Percentiles rank a stretch among this genome's conserved stretches.
These are phyloP conservation scores for Saccharomyces mikatae DNA, from an alignment of 805 yeast species.

Conservation along the genomic window DNA sequence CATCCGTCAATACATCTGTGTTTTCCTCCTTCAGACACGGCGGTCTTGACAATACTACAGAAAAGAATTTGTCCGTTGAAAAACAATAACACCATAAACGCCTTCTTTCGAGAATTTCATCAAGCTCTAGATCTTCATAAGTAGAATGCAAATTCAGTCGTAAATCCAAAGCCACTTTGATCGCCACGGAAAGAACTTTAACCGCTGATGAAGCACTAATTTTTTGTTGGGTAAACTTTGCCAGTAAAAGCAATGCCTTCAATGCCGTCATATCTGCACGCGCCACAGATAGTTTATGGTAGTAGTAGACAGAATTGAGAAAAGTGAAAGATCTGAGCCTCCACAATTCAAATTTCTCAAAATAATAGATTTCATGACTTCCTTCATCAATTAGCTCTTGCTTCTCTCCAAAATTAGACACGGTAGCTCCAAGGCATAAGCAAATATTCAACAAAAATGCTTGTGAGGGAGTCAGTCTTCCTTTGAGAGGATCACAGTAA, in stretches of 20 bases:
- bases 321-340: constrained; percentile 22
- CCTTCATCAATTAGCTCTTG: constrained; percentile 10
- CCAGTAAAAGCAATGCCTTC: constrained; percentile 43
- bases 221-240: constrained; percentile 28
- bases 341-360: constrained; percentile 3
- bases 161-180: constrained; percentile 43
- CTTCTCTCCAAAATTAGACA: constrained; percentile 8
- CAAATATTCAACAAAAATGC: constrained; percentile 11
- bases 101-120: constrained; percentile 32
- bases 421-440: constrained; percentile 7
- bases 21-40: constrained; percentile 9
- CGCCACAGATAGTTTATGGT: constrained; percentile 31
- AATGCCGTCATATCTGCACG: constrained; percentile 44
- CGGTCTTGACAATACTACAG: constrained; percentile 7
- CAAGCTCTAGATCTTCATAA: constrained; percentile 28
- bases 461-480: constrained; percentile 10
- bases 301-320: constrained; percentile 39
- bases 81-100: constrained; percentile 39
- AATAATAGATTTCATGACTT: background rate
- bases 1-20: constrained; percentile 4
- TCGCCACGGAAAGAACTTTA: constrained; percentile 36
- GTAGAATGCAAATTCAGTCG: constrained; percentile 48
- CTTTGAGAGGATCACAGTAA: constrained; percentile 3
- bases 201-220: constrained; percentile 35
- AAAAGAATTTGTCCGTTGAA: constrained; percentile 6